Evolutionary conservation across 2,329 filamentous ascomycete genomes (phyloP).

Genomic region (Nectriaceae sp.): DNA sequence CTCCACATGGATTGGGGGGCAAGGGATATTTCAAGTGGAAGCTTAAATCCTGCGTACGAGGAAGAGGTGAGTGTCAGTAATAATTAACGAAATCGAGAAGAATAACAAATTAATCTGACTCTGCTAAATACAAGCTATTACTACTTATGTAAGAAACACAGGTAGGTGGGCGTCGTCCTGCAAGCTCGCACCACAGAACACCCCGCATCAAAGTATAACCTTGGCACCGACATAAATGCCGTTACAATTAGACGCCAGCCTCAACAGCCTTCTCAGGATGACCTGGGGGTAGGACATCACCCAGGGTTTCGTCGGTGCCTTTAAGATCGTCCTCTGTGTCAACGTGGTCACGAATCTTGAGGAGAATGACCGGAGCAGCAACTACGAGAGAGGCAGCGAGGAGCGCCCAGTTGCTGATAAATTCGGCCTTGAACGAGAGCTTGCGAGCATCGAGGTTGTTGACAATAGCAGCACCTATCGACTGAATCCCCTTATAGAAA

Average conservation of each 20-base stretch:
- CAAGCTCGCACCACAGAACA: neutral
- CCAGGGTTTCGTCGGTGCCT: slow-evolving; percentile 80
- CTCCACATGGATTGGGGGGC: too few relatives aligned
- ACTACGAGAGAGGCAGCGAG: slow-evolving; percentile 73
- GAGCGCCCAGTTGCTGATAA: slow-evolving; percentile 72
- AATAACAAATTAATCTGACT: neutral
- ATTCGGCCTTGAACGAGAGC: slow-evolving; percentile 67
- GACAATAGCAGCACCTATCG: slow-evolving; percentile 64
- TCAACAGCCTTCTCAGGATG: slow-evolving; percentile 16
- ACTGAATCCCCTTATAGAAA: slow-evolving; percentile 86
- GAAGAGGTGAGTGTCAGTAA: too few relatives aligned
- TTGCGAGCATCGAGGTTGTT: slow-evolving; percentile 38
- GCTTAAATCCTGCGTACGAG: too few relatives aligned
- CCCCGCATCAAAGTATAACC: neutral
- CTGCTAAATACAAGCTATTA: neutral
- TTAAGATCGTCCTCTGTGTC: slow-evolving; percentile 77
- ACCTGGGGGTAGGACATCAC: slow-evolving; percentile 58
- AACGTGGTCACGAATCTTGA: slow-evolving; percentile 82
- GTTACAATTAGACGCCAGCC: too few relatives aligned
- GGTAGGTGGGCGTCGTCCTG: neutral
- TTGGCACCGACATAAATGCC: too few relatives aligned
- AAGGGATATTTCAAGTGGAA: too few relatives aligned
- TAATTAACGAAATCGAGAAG: too few relatives aligned
- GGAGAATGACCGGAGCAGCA: slow-evolving; percentile 76
- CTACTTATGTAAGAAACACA: neutral